These are phyloP conservation scores for Prunus davidiana DNA, from an alignment of 306 rosid species.

Conservation along the genomic window DNA sequence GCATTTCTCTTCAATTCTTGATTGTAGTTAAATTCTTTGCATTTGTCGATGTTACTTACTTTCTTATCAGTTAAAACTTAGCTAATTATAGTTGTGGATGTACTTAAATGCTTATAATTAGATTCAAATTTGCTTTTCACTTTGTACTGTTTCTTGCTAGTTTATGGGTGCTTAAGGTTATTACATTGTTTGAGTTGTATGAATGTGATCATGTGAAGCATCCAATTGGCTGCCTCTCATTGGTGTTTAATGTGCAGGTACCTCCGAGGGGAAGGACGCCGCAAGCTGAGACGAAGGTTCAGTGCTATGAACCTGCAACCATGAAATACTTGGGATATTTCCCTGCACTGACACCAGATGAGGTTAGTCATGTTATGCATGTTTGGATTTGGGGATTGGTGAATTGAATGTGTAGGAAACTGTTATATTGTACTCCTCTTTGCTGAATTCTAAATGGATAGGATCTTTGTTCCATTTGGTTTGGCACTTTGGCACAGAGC, in stretches of 20 bases:
- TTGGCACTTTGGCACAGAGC: background rate
- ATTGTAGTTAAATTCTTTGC: background rate
- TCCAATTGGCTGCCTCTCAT: background rate
- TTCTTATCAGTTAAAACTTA: background rate
- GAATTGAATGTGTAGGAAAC: background rate
- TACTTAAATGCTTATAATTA: background rate
- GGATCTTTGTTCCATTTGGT: background rate
- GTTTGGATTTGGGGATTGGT: constrained; percentile 6
- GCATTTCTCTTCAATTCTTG: background rate
- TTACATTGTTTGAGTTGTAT: background rate
- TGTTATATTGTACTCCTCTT: background rate
- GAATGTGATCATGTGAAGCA: background rate
- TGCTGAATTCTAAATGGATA: background rate
- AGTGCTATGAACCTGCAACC: constrained; percentile 92
- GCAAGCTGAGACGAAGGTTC: constrained; percentile 68
- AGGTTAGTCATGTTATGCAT: constrained; percentile 52
- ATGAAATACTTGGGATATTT: constrained; percentile 87
- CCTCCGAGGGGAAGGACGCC: constrained; percentile 81
- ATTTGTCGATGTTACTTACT: background rate
- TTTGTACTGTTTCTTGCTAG: background rate
- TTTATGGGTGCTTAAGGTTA: background rate
- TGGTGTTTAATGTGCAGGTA: constrained; percentile 48
- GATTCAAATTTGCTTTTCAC: background rate
- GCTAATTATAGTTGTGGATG: background rate
- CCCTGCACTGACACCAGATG: constrained; percentile 65